A percentile compares a stretch with the other conserved stretches of the same genome.
phyloP scores from a whole-genome alignment of 495 filamentous ascomycete species.

The Penicillium bialowiezense region DNA sequence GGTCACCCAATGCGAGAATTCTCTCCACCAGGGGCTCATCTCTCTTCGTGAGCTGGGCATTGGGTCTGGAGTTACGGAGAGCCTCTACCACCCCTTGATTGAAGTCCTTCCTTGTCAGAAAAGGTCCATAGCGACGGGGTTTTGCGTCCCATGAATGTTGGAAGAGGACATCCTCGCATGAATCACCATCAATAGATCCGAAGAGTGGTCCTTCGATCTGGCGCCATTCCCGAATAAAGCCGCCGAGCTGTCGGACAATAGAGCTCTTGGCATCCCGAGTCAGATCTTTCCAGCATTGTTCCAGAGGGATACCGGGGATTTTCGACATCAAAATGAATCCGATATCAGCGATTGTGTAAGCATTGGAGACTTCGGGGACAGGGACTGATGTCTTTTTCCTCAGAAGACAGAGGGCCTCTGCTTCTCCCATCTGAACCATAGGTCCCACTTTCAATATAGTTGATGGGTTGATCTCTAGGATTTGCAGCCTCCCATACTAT shows the following conservation, averaged over 20 bases:
- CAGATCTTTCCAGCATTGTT: constrained; percentile 3
- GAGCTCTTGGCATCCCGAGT: neutral
- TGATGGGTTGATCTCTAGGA: no score
- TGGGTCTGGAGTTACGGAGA: neutral
- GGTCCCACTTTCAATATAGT: neutral
- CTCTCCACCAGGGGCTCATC: no score
- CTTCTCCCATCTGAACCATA: constrained; percentile 22
- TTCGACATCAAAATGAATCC: constrained; percentile 32
- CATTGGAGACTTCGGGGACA: constrained; percentile 27
- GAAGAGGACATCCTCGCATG: neutral
- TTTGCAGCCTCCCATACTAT: no score
- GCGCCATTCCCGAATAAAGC: neutral
- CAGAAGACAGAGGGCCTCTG: constrained; percentile 23
- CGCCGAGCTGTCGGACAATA: neutral
- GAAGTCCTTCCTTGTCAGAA: neutral
- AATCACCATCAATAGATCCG: neutral
- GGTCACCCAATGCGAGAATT: no score
- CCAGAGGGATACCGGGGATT: constrained; percentile 15
- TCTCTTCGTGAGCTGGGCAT: no score
- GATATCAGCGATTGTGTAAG: constrained; percentile 18
- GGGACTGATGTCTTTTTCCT: constrained; percentile 23
- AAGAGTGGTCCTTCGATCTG: neutral
- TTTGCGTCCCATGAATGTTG: neutral
- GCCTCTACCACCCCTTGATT: neutral
- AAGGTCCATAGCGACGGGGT: neutral